Percentiles rank a stretch among this genome's conserved stretches.
phyloP scores from a whole-genome alignment of 164 flowering plant species.

The Chimonanthus praecox region DNA sequence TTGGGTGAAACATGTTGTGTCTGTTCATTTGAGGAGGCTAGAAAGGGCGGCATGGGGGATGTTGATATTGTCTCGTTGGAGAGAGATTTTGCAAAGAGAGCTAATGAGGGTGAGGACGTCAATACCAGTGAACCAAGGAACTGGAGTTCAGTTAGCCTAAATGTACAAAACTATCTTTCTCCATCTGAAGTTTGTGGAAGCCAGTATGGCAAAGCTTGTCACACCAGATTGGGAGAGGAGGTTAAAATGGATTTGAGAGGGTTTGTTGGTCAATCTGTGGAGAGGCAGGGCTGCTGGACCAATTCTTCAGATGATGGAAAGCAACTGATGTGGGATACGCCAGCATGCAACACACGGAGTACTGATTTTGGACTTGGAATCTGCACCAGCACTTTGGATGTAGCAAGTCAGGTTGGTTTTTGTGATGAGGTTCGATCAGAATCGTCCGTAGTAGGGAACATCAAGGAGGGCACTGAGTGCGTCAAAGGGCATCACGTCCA shows the following conservation, averaged over 20 bases:
- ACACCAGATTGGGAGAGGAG: background rate
- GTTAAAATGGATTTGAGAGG: background rate
- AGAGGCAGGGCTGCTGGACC: background rate
- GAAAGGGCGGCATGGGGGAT: background rate
- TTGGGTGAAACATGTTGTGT: background rate
- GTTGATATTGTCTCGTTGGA: conserved; percentile 8
- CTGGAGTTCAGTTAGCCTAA: conserved; percentile 21
- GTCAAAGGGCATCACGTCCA: conserved; percentile 23
- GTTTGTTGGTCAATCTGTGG: background rate
- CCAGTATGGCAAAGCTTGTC: background rate
- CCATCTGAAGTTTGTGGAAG: conserved; percentile 21
- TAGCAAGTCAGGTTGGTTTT: conserved; percentile 25
- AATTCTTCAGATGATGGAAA: background rate
- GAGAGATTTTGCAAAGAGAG: conserved; percentile 23
- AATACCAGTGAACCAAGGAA: conserved; percentile 14
- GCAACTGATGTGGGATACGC: conserved; percentile 2
- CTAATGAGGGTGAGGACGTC: conserved; percentile 12
- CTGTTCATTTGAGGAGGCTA: background rate
- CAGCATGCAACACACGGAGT: background rate
- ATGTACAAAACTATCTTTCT: conserved; percentile 8
- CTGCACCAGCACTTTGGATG: conserved; percentile 17
- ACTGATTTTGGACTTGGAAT: conserved; percentile 12
- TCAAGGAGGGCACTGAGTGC: conserved; percentile 18
- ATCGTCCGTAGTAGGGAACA: conserved; percentile 16
- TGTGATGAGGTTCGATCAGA: conserved; percentile 22